phyloP scores from a whole-genome alignment of 2,329 filamentous ascomycete genomes.

The Cladosporium sp. region DNA sequence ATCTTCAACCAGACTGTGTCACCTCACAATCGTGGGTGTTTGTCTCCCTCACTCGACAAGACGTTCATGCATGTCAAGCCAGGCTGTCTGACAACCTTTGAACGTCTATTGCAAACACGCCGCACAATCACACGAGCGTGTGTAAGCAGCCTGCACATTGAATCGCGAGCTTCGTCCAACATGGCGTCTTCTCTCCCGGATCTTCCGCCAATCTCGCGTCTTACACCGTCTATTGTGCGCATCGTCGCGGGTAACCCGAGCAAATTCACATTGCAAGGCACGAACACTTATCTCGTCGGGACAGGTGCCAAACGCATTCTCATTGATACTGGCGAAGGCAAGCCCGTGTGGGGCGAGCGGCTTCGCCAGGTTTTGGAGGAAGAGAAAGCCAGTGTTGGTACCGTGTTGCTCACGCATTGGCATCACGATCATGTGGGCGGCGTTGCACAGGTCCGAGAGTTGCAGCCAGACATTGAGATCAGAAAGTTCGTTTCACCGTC shows the following conservation, averaged over 20 bases:
- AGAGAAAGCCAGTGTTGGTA: slow-evolving; percentile 68
- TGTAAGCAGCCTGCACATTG: background rate
- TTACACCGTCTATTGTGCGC: slow-evolving; percentile 76
- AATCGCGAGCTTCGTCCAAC: background rate
- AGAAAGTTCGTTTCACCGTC: slow-evolving; percentile 53
- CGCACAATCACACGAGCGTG: background rate
- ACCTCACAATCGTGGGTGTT: background rate
- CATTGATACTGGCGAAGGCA: slow-evolving; percentile 87
- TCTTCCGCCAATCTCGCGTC: slow-evolving; percentile 72
- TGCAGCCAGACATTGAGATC: slow-evolving; percentile 64
- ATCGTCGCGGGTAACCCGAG: slow-evolving; percentile 89
- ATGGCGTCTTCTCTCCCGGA: slow-evolving; percentile 49
- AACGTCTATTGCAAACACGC: background rate
- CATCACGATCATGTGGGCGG: slow-evolving; percentile 84
- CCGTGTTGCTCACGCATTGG: slow-evolving; percentile 84
- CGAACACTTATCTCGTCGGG: slow-evolving; percentile 93
- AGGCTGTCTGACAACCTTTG: background rate
- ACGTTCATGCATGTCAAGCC: background rate
- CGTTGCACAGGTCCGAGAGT: slow-evolving; percentile 64
- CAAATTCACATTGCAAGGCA: slow-evolving; percentile 75
- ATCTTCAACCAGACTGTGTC: background rate
- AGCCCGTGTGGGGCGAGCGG: slow-evolving; percentile 67
- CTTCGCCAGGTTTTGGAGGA: slow-evolving; percentile 64
- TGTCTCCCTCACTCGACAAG: background rate
- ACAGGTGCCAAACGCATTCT: slow-evolving; percentile 71